Evolutionary conservation across 805 yeast species (phyloP), one percentile per base, ranked within the genome.

Genomic region (Yarrowia bubula): DNA sequence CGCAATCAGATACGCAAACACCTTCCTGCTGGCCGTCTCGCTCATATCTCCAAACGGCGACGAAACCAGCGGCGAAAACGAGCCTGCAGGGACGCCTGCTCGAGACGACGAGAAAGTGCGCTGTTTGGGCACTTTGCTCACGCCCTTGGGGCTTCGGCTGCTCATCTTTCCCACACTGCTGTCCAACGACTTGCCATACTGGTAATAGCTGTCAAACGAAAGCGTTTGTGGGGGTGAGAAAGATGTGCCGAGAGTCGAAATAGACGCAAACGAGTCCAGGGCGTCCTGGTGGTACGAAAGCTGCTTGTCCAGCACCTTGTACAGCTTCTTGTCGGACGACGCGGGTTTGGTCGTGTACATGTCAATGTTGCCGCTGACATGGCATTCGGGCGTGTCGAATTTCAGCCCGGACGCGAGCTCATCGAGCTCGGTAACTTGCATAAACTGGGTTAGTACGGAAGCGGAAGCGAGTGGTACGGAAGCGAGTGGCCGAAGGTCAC

Each of bases 281-380:
- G 64, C 51, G 22, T 73, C 74, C 53, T 70, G 73, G 62, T 44
- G 47, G 42, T 64, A 31, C 67, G 87, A 89, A 66, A 90, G 81
- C 71, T 90, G 93, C 69, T 87, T 85, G 73, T 92, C 98, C 47
- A 95, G 86, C 0, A 92, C 86, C 75, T 91, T 90, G 79, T 89
- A 91, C 33, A 93, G 82, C 75, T 92, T 92, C 70, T 92, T 83
- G 75, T 95, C 99, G 1, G 93, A 83, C 1, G 95, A 90, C 28
- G 92, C 90, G 1, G 97, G 92, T 72, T 93, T 95, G 1, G 99
- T 95, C 1, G 98, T 90, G 73, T 91, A 95, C 57, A 95, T 81
- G 73, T 95, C 99, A 74, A 97, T 87, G 31, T 96, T 92, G 11
- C 98, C 98, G 65, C 84, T 83, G 43, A 95, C 85, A 70, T 83